Conservation (phyloP, 345 rosid species). For the Angophora floribunda region DNA sequence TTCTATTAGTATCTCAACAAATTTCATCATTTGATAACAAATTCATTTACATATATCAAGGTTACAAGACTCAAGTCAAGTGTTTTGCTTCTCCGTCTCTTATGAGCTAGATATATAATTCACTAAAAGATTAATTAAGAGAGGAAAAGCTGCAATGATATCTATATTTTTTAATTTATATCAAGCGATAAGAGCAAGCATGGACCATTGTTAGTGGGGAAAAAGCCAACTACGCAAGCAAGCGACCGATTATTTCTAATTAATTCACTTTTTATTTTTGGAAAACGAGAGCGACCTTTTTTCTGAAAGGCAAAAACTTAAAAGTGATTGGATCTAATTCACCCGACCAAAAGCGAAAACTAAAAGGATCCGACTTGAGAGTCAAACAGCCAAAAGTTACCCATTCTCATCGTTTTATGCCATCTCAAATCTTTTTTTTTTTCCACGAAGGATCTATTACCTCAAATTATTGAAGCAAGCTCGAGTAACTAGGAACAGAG, state of each 20-base stretch:
- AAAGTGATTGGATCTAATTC: background rate
- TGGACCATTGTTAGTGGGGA: background rate
- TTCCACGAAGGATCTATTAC: background rate
- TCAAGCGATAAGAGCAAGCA: rapidly evolving
- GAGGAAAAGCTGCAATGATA: background rate
- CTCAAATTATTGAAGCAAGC: background rate
- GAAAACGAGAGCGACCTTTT: background rate
- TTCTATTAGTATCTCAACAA: background rate
- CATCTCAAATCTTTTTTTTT: background rate
- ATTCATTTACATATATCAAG: background rate
- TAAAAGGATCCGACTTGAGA: background rate
- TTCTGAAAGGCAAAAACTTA: background rate
- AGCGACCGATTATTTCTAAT: background rate
- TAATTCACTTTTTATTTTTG: background rate
- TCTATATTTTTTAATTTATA: background rate
- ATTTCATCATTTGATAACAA: background rate
- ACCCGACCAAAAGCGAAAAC: background rate
- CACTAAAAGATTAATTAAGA: background rate
- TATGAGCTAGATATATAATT: background rate
- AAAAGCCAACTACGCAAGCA: background rate
- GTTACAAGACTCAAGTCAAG: background rate
- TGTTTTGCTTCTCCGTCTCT: background rate
- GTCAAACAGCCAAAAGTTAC: background rate
- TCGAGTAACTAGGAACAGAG: background rate
- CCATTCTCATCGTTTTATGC: background rate